Evolutionary conservation across 2,329 filamentous ascomycete species (phyloP), one percentile per base, ranked within the genome.

Genomic region (Falciphora oryzae): DNA sequence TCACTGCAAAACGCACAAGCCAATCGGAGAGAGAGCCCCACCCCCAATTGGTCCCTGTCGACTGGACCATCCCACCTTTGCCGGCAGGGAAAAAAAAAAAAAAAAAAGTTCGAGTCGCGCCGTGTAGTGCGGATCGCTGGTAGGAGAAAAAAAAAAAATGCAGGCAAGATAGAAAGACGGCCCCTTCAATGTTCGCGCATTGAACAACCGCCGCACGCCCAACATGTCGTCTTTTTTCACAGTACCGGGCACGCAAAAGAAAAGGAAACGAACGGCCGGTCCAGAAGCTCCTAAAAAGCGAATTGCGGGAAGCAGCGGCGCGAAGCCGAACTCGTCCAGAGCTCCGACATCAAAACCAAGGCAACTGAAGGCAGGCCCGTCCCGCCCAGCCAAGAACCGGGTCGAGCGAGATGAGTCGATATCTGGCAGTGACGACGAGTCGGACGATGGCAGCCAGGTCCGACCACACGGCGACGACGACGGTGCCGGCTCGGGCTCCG

Each of bases 211-310:
- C 66, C 71, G 69, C 69, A 66, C 65, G 68, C 71, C 27, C 70
- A 80, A 69, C 69, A 96, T 96, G 93, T 96, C 94, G 73, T 97
- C 93, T 56, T 99, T 98, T 79, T 99, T 99, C 79, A 97, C 93
- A 63, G 81, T 89, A 56, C 93, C 95, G 7, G 90, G 90, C 57
- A 89, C 90, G 62, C 90, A 94, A 73, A 92, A 91, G 80, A 98
- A 98, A 84, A 85, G 95, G 71, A 98, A 98, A 83, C 85, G 93
- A 67, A 73, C 80, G 8, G 76, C 80, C 65, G 81, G 83, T 31
- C 73, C 79, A 22, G 82, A 86, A 62, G 76, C 76, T 7, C 83
- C 86, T 2, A 87, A 87, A 75, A 89, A 88, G 73, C 81, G 85
- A 74, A 71, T 82, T 66, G 82, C 82, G 68, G 78, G 79, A 63